Base-by-base conservation (phyloP, 1,284 basidiomycete genomes). In the Pisolithus thermaeus region DNA sequence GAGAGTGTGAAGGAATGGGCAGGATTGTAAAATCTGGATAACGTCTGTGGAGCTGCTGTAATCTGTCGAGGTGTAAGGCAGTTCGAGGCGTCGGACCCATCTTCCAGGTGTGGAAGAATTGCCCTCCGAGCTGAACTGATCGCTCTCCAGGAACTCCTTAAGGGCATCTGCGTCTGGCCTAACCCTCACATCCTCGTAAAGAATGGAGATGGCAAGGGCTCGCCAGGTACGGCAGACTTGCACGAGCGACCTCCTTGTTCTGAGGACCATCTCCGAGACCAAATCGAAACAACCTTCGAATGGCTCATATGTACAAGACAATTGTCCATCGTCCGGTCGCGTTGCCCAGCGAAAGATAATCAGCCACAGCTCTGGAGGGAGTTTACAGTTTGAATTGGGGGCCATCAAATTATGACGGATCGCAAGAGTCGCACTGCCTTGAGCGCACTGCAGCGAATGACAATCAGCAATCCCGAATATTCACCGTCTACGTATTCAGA, bases 171-270 rank as follows among this genome's bases (percentile, higher is more conserved):
- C 57, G 45, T 64, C 67, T 23, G 57, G 60, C 37, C 62, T 63
- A 49, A 85, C 66, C 47, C 66, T 64, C 49, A 85, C 62, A 55
- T 84, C 79, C 57, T 76, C 75, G 63, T 81, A 84, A 9, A 85
- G 66, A 30, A 78, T 66, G 27, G 61, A 63, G 14, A 61, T 65
- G 1, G 74, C 68, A 59, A 81, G 73, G 11, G 58, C 56, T 23
- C 69, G 70, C 83, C 83, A 85, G 43, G 69, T 65, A 45, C 73
- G 75, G 63, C 81, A 85, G 27, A 85, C 83, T 47, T 72, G 69
- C 39, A 75, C 71, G 48, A 84, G 66, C 7, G 70, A 63, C 40
- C 64, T 59, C 61, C 73, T 76, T 35, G 72, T 68, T 38, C 59
- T 58, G 25, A 56, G 43, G 3, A 20, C 9, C 41, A 52, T 54